Base-by-base conservation (phyloP, 2,329 filamentous ascomycete species). In the Dendrostoma leiphaemia region DNA sequence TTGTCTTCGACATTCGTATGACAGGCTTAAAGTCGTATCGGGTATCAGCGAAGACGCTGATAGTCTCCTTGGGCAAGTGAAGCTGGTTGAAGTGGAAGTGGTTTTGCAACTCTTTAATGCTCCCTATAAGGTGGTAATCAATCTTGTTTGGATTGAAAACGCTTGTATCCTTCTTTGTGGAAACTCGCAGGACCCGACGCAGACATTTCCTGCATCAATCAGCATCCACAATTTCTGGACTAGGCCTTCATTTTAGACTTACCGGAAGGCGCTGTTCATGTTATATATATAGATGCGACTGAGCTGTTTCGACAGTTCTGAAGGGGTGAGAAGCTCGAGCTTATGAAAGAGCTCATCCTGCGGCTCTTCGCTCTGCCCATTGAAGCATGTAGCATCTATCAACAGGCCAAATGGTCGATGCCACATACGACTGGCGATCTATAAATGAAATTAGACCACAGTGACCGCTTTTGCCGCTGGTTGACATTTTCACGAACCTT, bases 361-460 rank as follows among this genome's bases (percentile, higher is more conserved):
- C 12, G 84, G 79, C 59, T 88, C 85, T 21, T 58, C 55, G 52
- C 81, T 84, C 56, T 84, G 79, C n/a, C 84, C 83, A 60, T 80
- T 84, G 63, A 88, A 88, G 67, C 84, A 88, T 12, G 85, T 89
- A 13, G 85, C 85, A 65, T 89, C 85, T 53, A 89, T 80, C 23
- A 89, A 75, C 5, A 89, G 71, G 1, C 83, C 84, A 60, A 89
- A 89, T 0, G 84, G 84, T 56, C 83, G 80, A 64, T 88, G 83
- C 85, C 85, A 89, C 58, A 89, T 73, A 35, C 85, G 78, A 61
- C 85, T 88, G 23, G 85, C 84, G 64, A 88, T 87, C 80, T 85
- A 17, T 37, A 8, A 4, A 32, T 48, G 46, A 24, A 8, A 29
- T 19, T 12, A 32, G 19, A 26, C 9, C 21, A n/a, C n/a, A n/a